These are phyloP conservation scores for Carex cristatella DNA, from an alignment of 176 grass and related monocot species.

Conservation along the genomic window DNA sequence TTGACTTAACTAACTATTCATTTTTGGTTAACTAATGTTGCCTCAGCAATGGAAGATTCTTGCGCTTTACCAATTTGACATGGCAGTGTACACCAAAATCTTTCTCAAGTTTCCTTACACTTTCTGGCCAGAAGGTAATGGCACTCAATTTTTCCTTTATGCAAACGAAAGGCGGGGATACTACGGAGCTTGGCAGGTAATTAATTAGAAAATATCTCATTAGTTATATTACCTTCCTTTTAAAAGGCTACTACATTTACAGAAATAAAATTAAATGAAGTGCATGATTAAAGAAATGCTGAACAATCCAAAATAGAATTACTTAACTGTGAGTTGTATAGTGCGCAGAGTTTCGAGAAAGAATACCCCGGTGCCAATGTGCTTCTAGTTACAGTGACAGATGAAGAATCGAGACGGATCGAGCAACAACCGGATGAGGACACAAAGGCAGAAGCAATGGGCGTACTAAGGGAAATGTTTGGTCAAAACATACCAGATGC, in stretches of 20 bases:
- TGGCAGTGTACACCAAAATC: constrained; percentile 68
- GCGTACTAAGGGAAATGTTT: constrained; percentile 49
- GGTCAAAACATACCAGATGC: constrained; percentile 40
- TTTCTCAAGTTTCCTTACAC: constrained; percentile 53
- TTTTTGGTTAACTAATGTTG: not conserved
- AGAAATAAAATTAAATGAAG: not conserved
- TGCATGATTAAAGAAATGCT: not conserved
- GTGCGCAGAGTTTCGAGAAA: constrained; percentile 40
- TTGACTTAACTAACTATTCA: not conserved
- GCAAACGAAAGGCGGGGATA: constrained; percentile 51
- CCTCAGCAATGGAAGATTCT: constrained; percentile 43
- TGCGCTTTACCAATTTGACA: constrained; percentile 51
- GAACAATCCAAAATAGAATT: not conserved
- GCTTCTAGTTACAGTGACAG: constrained; percentile 59
- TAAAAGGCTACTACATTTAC: no score
- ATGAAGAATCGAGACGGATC: constrained; percentile 62
- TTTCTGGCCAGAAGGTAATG: constrained; percentile 55
- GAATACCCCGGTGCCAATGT: constrained; percentile 51
- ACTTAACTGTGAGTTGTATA: not conserved
- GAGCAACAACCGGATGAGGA: constrained; percentile 49
- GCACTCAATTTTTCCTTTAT: constrained; percentile 57
- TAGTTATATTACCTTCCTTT: no score
- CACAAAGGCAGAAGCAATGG: constrained; percentile 52
- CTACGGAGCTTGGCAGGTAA: constrained; percentile 55
- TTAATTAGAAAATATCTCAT: constrained; percentile 2